Evolutionary conservation across 805 yeast genomes (phyloP).

Genomic region (Metschnikowia henanensis): DNA sequence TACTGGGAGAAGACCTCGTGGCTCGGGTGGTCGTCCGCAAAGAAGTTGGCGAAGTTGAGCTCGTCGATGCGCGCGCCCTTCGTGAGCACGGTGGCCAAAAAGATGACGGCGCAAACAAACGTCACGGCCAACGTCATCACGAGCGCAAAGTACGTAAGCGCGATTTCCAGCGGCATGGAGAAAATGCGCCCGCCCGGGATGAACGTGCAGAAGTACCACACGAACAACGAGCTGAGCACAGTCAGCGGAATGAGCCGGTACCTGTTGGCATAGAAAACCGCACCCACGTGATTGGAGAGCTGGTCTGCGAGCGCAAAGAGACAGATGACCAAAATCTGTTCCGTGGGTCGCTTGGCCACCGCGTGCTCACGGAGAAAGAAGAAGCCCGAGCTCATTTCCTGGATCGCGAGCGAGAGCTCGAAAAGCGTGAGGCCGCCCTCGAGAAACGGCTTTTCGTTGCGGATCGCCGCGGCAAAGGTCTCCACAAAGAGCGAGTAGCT

Average conservation of each 20-base stretch:
- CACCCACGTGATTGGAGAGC: slow-evolving; percentile 61
- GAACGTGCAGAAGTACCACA: slow-evolving; percentile 40
- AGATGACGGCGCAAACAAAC: slow-evolving; percentile 51
- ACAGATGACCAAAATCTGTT: slow-evolving; percentile 51
- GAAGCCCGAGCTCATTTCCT: slow-evolving; percentile 56
- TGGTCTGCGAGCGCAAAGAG: slow-evolving; percentile 60
- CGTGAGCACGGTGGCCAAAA: slow-evolving; percentile 57
- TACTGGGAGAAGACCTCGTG: slow-evolving; percentile 23
- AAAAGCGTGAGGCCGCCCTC: slow-evolving; percentile 73
- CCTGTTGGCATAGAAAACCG: slow-evolving; percentile 48
- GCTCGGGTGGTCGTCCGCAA: slow-evolving; percentile 25
- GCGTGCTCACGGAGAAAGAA: slow-evolving; percentile 22
- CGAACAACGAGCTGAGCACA: slow-evolving; percentile 47
- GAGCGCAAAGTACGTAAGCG: slow-evolving; percentile 68
- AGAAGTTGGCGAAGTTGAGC: slow-evolving; percentile 37
- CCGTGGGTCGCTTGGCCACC: slow-evolving; percentile 43
- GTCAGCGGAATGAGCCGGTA: slow-evolving; percentile 66
- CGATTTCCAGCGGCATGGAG: slow-evolving; percentile 54
- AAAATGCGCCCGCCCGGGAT: slow-evolving; percentile 41
- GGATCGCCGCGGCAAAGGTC: slow-evolving; percentile 58
- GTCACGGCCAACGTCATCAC: slow-evolving; percentile 52
- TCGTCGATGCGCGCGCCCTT: slow-evolving; percentile 43
- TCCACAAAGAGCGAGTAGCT: slow-evolving; percentile 67
- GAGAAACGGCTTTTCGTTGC: slow-evolving; percentile 54
- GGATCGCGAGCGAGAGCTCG: slow-evolving; percentile 75